Base-by-base conservation (phyloP, 148 eudicot species). In the Spergularia bocconei region DNA sequence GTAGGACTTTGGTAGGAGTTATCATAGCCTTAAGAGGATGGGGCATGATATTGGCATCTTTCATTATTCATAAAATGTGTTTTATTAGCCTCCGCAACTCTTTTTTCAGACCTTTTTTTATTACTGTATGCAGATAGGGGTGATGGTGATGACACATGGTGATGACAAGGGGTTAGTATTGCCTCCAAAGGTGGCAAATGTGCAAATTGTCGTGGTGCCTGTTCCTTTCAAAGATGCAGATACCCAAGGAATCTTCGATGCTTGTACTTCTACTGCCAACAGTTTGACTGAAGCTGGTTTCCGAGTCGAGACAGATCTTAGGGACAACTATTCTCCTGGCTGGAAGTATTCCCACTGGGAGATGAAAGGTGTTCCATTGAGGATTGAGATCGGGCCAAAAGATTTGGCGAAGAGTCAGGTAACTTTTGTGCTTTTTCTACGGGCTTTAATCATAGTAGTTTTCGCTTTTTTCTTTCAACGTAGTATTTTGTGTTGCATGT, bases 301-400 rank as follows among this genome's bases (percentile, higher is more conserved):
- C 44, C 92, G 93, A 53, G 97, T 82, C 61, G 94, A 92, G 79
- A 79, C 89, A 25, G 99, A 96, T 82, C 83, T 87, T 54, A 88
- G 99, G 76, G 98, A 92, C 64, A 95, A 95, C 74, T 96, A 96
- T 85, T 91, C 99, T 20, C 99, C 99, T 25, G 98, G 99, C 14
- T 96, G 99, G 99, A 96, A 96, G 82, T 96, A 96, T 63, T 96
- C 99, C n/a, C 88, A 92, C 29, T 96, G 99, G 99, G 98, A 96
- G 80, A 84, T 96, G 97, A 92, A 90, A 86, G 99, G 99, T 67
- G 97, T 96, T 75, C 99, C 99, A 75, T 75, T 96, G 67, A 89
- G 99, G 83, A 85, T 96, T 69, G 99, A 96, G 82, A 96, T 96
- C 66, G 99, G 99, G 15, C 99, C 99, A 64, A 96, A 92, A 77